Evolutionary conservation across 805 yeast species (phyloP), one percentile per base, ranked within the genome.

Genomic region (Lachancea sp.): DNA sequence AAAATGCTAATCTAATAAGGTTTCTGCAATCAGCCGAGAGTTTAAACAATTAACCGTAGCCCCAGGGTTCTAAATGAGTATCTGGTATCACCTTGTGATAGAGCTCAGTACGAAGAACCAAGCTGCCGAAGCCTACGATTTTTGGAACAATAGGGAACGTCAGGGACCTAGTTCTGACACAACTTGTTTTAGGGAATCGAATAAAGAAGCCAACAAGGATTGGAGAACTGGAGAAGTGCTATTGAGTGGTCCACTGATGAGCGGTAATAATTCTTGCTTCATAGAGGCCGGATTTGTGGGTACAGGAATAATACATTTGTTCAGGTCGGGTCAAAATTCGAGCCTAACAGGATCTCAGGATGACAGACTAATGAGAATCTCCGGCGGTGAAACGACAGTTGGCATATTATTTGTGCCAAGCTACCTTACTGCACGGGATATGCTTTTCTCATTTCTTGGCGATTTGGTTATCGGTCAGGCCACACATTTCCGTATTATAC

Each of bases 391-490:
- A 25, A 74, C 87, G 1, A 81, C 83, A 64, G 75, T 85, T 3
- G 78, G 90, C 1, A 83, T 87, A 15, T 60, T 87, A n/a, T 88
- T 94, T 0, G 80, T 88, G 0, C 97, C 97, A 0, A 78, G 83
- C 8, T 89, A 88, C 57, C 81, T 88, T 60, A 80, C 95, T 0
- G 84, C 90, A 0, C 81, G 87, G 18, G 96, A 88, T 52, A 57
- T 89, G 18, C 59, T 88, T 3, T 94, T 90, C 4, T 88, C 81
- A 29, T 60, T 58, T 39, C 55, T 60, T 55, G 74, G 89, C 8
- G 94, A 94, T 18, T 80, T 80, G 34, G 63, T 69, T 1, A 69
- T 73, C 21, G 61, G 75, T 46, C 68, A 70, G 8, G 73, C 85
- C 1, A 71, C 88, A 0, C 92, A 87, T 63, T 72, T 87, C 44